Evolutionary conservation across 495 filamentous ascomycete species (phyloP).

Genomic region (Cercophora newfieldiana): DNA sequence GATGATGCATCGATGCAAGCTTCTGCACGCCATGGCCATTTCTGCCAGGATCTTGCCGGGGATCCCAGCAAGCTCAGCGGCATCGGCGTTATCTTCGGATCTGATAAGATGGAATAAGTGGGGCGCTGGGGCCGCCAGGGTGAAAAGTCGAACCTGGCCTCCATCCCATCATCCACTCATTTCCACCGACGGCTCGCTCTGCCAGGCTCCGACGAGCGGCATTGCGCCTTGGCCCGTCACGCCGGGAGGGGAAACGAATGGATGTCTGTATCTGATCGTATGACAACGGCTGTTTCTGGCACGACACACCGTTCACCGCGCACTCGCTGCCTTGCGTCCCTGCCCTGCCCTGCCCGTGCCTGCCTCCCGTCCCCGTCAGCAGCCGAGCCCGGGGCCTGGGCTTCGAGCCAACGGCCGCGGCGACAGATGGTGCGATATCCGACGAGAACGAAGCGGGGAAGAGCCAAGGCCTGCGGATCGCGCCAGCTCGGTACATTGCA

Average conservation of each 20-base stretch:
- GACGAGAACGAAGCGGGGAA: background rate
- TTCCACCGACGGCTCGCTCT: conserved; percentile 11
- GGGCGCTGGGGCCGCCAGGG: conserved; percentile 1
- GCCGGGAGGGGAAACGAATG: conserved; percentile 1
- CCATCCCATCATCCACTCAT: conserved; percentile 2
- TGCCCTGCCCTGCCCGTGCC: too few relatives aligned
- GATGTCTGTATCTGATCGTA: conserved; percentile 37
- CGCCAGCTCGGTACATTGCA: background rate
- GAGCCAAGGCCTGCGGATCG: background rate
- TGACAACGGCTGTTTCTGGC: conserved; percentile 15
- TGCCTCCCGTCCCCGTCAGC: too few relatives aligned
- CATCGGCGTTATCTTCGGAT: conserved; percentile 54
- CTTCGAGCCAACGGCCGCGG: too few relatives aligned
- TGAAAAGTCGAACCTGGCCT: background rate
- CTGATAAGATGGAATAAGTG: conserved; percentile 49
- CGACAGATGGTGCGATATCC: conserved; percentile 1
- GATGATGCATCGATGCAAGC: conserved; percentile 22
- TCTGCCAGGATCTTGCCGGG: conserved; percentile 23
- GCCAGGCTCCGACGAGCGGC: conserved; percentile 20
- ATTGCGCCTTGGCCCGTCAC: background rate
- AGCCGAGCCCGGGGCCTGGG: too few relatives aligned
- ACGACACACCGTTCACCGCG: background rate
- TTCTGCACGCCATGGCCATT: conserved; percentile 20
- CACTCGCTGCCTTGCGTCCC: background rate
- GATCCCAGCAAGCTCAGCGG: conserved; percentile 30